These are phyloP conservation scores for Pleurotus citrinopileatus DNA, from an alignment of 768 basidiomycete species.

Conservation along the genomic window DNA sequence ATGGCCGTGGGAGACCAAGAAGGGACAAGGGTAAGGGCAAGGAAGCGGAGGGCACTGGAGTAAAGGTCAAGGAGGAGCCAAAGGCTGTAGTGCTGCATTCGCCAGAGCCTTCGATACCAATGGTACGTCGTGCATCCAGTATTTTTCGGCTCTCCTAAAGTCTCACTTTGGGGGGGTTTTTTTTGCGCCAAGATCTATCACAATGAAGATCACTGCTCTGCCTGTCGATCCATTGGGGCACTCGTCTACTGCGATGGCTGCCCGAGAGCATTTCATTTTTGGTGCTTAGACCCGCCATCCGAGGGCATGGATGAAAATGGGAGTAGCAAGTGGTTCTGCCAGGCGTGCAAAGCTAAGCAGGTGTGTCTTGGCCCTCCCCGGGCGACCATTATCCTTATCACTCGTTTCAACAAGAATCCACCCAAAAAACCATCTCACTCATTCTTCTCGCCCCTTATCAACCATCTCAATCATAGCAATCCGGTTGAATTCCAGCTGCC, in stretches of 20 bases:
- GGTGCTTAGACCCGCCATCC: conserved; percentile 96
- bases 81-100: conserved; percentile 40
- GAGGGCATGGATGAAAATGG: conserved; percentile 80
- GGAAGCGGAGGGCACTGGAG: conserved; percentile 35
- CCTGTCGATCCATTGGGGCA: conserved; percentile 78
- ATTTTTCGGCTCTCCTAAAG: not conserved
- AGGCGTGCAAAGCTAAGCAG: conserved; percentile 63
- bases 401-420: conserved; percentile 49
- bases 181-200: conserved; percentile 32
- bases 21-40: conserved; percentile 58
- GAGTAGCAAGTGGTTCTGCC: conserved; percentile 83
- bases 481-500: conserved; percentile 87
- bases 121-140: conserved; percentile 30
- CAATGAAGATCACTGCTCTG: conserved; percentile 85
- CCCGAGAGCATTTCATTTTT: conserved; percentile 92
- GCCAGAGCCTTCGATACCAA: conserved; percentile 42
- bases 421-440: conserved; percentile 63
- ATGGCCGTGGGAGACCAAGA: conserved; percentile 31
- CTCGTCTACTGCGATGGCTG: conserved; percentile 98
- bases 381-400: not conserved
- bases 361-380: conserved; percentile 35
- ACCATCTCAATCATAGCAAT: conserved; percentile 62
- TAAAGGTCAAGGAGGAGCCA: conserved; percentile 54
- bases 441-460: conserved; percentile 70
- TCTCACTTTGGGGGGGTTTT: conserved; percentile 12